Evolutionary conservation across 805 yeast species (phyloP).

Genomic region (Kuraishia floccosa): DNA sequence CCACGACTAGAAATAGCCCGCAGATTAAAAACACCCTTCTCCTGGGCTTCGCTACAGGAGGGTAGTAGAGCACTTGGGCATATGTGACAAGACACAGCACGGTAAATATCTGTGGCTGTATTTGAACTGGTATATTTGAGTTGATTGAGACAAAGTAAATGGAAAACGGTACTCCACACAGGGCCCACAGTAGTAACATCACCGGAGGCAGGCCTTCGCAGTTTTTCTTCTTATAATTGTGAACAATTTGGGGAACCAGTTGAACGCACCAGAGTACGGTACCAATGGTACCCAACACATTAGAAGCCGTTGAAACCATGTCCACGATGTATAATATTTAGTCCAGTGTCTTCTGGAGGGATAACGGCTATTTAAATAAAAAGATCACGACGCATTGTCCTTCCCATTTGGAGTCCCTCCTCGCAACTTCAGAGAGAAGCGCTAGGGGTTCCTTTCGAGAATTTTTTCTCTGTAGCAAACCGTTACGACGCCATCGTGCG

Average conservation of each 20-base stretch:
- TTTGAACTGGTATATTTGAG: conserved; percentile 36
- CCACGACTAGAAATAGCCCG: conserved; percentile 21
- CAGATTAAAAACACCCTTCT: conserved; percentile 18
- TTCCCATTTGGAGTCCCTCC: not conserved
- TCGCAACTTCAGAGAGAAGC: not conserved
- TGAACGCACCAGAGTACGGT: conserved; percentile 92
- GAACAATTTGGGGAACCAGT: conserved; percentile 60
- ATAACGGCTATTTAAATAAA: too few species aligned
- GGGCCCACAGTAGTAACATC: conserved; percentile 81
- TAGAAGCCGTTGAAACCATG: conserved; percentile 37
- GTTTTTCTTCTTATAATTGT: conserved; percentile 65
- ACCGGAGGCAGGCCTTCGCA: conserved; percentile 82
- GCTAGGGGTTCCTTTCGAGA: not conserved
- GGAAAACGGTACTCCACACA: conserved; percentile 43
- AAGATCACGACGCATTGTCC: too few species aligned
- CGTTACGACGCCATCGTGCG: too few species aligned
- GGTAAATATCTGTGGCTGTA: conserved; percentile 46
- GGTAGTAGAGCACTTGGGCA: conserved; percentile 39
- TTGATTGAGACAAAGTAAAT: conserved; percentile 36
- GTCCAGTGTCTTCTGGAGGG: not conserved
- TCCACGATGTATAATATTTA: not conserved
- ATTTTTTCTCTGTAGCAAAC: too few species aligned
- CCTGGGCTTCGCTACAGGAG: conserved; percentile 27
- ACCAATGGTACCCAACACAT: conserved; percentile 77
- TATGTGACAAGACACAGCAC: conserved; percentile 35